These are phyloP conservation scores for Aspergillus incahuasiensis DNA, from an alignment of 495 filamentous ascomycete genomes.

Conservation along the genomic window DNA sequence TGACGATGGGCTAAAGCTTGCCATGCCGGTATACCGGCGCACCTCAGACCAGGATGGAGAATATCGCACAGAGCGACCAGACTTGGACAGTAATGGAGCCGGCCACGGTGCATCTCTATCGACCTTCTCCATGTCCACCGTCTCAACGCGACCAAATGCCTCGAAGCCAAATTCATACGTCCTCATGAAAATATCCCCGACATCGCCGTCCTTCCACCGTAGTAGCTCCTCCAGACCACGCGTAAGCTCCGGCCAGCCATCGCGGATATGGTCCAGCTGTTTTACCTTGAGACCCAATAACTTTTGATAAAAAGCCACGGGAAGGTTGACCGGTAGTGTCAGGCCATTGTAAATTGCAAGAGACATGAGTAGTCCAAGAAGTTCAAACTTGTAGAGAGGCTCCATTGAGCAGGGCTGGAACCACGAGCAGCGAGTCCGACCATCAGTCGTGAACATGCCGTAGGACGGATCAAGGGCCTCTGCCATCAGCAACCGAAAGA, in stretches of 20 bases:
- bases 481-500: conserved; percentile 76
- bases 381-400: conserved; percentile 82
- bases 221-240: conserved; percentile 66
- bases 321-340: conserved; percentile 84
- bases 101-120: conserved; percentile 39
- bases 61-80: conserved; percentile 8
- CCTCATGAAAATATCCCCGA: conserved; percentile 73
- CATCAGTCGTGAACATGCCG: conserved; percentile 73
- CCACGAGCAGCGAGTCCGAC: conserved; percentile 72
- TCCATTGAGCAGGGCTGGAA: conserved; percentile 77
- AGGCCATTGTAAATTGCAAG: conserved; percentile 94
- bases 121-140: conserved; percentile 51
- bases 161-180: conserved; percentile 83
- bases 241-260: conserved; percentile 81
- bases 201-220: conserved; percentile 72
- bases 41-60: conserved; percentile 26
- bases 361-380: conserved; percentile 80
- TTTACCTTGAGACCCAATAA: conserved; percentile 62
- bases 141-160: conserved; percentile 53
- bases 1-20: conserved; percentile 20
- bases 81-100: conserved; percentile 5
- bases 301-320: conserved; percentile 75
- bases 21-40: conserved; percentile 18
- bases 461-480: conserved; percentile 73
- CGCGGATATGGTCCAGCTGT: conserved; percentile 67